Evolutionary conservation across 164 flowering plant genomes (phyloP).

Genomic region (Nymphaea thermarum): DNA sequence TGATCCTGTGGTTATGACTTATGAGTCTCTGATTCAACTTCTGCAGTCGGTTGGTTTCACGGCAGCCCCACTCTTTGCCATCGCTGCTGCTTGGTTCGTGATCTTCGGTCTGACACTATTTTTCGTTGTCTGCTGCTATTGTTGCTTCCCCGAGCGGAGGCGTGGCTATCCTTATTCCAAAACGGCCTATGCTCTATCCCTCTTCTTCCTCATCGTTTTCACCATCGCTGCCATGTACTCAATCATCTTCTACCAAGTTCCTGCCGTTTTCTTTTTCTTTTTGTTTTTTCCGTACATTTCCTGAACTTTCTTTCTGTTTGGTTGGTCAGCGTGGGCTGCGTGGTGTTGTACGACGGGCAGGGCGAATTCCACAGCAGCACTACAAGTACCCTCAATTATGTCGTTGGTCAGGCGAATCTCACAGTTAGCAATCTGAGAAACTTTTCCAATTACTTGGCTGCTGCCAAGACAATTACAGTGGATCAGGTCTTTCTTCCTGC

Average conservation of each 20-base stretch:
- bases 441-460: slow-evolving; percentile 52
- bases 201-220: slow-evolving; percentile 60
- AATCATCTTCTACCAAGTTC: neutral
- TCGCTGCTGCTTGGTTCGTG: slow-evolving; percentile 58
- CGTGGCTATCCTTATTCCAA: slow-evolving; percentile 66
- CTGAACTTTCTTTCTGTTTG: neutral
- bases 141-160: slow-evolving; percentile 36
- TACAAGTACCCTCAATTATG: slow-evolving; percentile 43
- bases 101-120: slow-evolving; percentile 47
- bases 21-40: neutral
- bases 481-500: slow-evolving; percentile 29
- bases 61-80: slow-evolving; percentile 56
- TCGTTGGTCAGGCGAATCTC: slow-evolving; percentile 48
- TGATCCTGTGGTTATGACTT: neutral
- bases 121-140: slow-evolving; percentile 37
- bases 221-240: slow-evolving; percentile 70
- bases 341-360: slow-evolving; percentile 68
- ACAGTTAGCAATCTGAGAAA: slow-evolving; percentile 51
- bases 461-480: slow-evolving; percentile 54
- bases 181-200: slow-evolving; percentile 55
- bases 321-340: slow-evolving; percentile 54
- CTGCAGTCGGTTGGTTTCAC: slow-evolving; percentile 79
- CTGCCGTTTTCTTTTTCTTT: neutral
- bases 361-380: slow-evolving; percentile 57
- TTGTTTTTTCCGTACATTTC: neutral